Base-by-base conservation (phyloP, 2,329 filamentous ascomycete genomes). In the Alternaria ventricosa region DNA sequence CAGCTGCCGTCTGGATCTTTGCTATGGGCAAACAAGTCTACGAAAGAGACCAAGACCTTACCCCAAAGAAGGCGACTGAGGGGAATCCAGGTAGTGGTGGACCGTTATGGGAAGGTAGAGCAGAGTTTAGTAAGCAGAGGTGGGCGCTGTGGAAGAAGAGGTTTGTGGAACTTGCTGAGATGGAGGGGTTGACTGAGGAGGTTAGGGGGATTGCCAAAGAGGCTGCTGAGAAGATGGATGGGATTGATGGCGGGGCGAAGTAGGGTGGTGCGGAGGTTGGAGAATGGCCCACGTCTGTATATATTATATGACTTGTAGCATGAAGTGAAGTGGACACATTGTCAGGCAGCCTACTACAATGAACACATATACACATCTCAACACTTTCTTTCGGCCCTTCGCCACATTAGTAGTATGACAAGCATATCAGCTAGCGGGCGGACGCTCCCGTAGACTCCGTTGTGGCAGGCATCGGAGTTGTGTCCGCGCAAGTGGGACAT, bases 111-210 rank as follows among this genome's bases (percentile, higher is more conserved):
- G 4, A 51, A 15, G 55, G 55, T 6, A 51, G 22, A 15, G 22
- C 46, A 11, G 55, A 58, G 27, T 51, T 58, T 10, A 58, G 45
- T 28, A 58, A 51, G 55, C 22, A 43, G 23, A 27, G 55, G 6
- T 58, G 45, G 55, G 44, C 22, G 30, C 15, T 59, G 9, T 59
- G 57, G 57, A 59, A 25, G 47, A 59, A 53, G 33, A 44, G 47
- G n/a, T 58, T 58, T 12, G 46, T 30, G 1, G 55, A 50, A 27
- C 28, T 58, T 25, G 45, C 23, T 7, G 55, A 11, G 3, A 30
- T 58, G 23, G 23, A 58, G 11, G 55, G 18, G 7, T 15, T 59
- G 18, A 59, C 47, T n/a, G 57, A 18, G 6, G 57, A 59, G 18
- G 25, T 23, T 22, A 45, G 25, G 15, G 18, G 7, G 18, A 33